Evolutionary conservation across 1,284 basidiomycete species (phyloP), one percentile per base, ranked within the genome.

Genomic region (Cutaneotrichosporon sp.): DNA sequence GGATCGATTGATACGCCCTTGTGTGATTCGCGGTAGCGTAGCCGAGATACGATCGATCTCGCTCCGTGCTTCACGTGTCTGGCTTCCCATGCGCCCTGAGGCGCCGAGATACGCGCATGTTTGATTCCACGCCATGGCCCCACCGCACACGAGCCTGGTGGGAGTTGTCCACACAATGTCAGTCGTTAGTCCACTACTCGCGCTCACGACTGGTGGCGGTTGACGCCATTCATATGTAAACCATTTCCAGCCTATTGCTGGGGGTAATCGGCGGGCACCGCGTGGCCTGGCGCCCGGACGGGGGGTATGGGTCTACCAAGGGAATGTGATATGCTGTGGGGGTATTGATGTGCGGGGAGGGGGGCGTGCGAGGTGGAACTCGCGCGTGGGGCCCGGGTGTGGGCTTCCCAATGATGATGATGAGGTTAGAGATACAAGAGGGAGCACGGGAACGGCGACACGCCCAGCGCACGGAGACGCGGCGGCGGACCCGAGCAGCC

Each of bases 301-400:
- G 22, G 47, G 55, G 60, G 60, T 58, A 62, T 52, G 22, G 36
- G 65, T 64, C 59, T 61, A 58, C 62, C 65, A 59, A 61, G 62
- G 66, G 63, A 67, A 67, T 67, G 62, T 58, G 55, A 58, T 63
- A 63, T 64, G 63, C 59, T 59, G 62, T 46, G 62, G 53, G 60
- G 64, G 60, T 62, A 62, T 62, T 50, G 60, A 55, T 66, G 59
- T 59, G 54, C 46, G 58, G 60, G 60, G 56, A 56, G 56, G 55
- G n/a, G n/a, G 55, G 59, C 64, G 66, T 66, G 69, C 77, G 78
- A 80, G 79, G 79, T 70, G 78, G 79, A 80, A 76, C 79, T 80
- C 79, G 74, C 69, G 63, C 65, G 68, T 68, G 72, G 76, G 70
- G 62, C 70, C 66, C 66, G 24, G 36, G 59, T 46, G 16, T n/a